phyloP scores from a whole-genome alignment of 2,329 filamentous ascomycete genomes.

The Botrytis hyacinthi region DNA sequence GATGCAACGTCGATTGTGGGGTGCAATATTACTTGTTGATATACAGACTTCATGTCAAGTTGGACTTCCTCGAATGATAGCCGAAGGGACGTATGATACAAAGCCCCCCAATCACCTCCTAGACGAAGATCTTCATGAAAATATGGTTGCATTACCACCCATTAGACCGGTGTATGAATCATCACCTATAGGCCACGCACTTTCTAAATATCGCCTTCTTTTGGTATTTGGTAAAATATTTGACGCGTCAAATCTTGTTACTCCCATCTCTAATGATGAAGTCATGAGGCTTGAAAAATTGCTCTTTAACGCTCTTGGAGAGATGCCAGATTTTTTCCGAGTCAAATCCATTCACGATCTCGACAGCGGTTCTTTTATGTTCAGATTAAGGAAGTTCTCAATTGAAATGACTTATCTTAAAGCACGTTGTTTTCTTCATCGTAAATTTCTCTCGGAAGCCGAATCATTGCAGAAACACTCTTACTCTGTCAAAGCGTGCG shows the following conservation, averaged over 20 bases:
- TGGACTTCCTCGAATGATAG: constrained; percentile 65
- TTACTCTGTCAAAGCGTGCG: constrained; percentile 52
- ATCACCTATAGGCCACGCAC: constrained; percentile 54
- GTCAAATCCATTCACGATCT: constrained; percentile 48
- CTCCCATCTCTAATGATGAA: constrained; percentile 48
- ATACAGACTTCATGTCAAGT: constrained; percentile 64
- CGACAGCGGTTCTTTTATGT: constrained; percentile 45
- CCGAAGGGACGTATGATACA: constrained; percentile 61
- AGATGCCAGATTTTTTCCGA: constrained; percentile 48
- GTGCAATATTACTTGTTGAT: constrained; percentile 56
- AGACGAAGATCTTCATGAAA: constrained; percentile 63
- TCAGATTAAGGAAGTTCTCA: constrained; percentile 49
- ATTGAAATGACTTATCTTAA: constrained; percentile 31
- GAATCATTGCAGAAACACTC: constrained; percentile 46
- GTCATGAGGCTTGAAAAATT: constrained; percentile 49
- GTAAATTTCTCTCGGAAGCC: constrained; percentile 41
- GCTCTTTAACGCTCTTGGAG: constrained; percentile 46
- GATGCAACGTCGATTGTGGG: constrained; percentile 62
- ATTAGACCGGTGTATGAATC: constrained; percentile 54
- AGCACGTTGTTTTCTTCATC: constrained; percentile 31
- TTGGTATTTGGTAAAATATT: constrained; percentile 53
- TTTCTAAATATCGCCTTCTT: constrained; percentile 49
- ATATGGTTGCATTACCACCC: constrained; percentile 53
- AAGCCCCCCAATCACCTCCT: constrained; percentile 58
- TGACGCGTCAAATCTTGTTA: constrained; percentile 49